These are phyloP conservation scores for Cornus suecica DNA, from an alignment of 148 eudicot genomes.

Conservation along the genomic window DNA sequence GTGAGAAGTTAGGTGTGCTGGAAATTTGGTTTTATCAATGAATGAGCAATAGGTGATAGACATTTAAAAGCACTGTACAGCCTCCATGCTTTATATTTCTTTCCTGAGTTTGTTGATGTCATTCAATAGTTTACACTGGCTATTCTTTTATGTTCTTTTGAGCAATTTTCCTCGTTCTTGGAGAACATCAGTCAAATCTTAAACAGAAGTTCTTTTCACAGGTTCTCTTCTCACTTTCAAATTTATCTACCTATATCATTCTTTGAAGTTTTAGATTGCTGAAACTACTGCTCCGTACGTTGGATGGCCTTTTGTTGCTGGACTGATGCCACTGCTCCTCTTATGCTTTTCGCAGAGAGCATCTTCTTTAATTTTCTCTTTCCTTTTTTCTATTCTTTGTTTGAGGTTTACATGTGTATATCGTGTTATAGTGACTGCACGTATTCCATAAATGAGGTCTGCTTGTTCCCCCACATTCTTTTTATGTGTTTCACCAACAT, in stretches of 20 bases:
- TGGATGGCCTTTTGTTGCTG: neutral
- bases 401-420: constrained; percentile 1
- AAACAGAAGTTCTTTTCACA: neutral
- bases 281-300: neutral
- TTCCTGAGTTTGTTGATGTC: neutral
- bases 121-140: neutral
- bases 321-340: neutral
- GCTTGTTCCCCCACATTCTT: neutral
- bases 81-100: neutral
- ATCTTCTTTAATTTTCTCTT: neutral
- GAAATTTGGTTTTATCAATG: neutral
- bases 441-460: neutral
- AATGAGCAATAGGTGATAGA: neutral
- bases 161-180: neutral
- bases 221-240: neutral
- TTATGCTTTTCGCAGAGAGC: neutral
- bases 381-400: neutral
- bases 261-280: neutral
- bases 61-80: neutral
- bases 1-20: too few relatives aligned
- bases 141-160: neutral
- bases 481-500: constrained; percentile 3
- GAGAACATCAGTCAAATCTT: neutral
- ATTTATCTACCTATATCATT: neutral
- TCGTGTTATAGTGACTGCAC: neutral